Percentiles rank a stretch among this genome's conserved stretches.
Evolutionary conservation across 1,284 basidiomycete species (phyloP).

Genomic region (Mycena citricolor): DNA sequence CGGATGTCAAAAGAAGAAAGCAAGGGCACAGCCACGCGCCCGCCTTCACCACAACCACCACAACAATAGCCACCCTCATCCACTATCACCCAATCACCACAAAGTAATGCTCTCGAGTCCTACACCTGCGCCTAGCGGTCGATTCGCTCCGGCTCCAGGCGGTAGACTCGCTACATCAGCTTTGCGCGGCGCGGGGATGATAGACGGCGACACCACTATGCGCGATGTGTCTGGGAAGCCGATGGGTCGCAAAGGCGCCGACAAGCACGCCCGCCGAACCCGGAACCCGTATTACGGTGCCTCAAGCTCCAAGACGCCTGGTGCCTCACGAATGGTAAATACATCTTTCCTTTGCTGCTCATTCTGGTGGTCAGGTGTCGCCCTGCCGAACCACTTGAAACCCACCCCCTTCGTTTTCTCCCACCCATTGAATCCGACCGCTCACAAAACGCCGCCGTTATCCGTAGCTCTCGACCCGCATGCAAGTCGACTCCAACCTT

Average conservation of each 20-base stretch:
- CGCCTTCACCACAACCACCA: too few species aligned
- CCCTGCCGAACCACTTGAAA: conserved; percentile 32
- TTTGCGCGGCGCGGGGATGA: conserved; percentile 60
- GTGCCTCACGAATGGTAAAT: conserved; percentile 65
- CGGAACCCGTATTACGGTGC: conserved; percentile 60
- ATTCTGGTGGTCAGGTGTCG: conserved; percentile 34
- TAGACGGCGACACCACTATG: conserved; percentile 72
- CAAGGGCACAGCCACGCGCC: too few species aligned
- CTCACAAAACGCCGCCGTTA: conserved; percentile 36
- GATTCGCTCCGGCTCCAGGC: too few species aligned
- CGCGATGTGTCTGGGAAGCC: conserved; percentile 64
- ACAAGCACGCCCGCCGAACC: conserved; percentile 57
- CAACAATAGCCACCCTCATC: too few species aligned
- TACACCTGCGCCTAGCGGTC: conserved; percentile 49
- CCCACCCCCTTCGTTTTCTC: conserved; percentile 37
- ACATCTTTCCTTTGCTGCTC: conserved; percentile 38
- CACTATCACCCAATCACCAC: too few species aligned
- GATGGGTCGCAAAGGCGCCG: conserved; percentile 63
- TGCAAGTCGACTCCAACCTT: conserved; percentile 34
- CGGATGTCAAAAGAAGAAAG: too few species aligned
- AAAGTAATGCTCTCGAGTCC: conserved; percentile 24
- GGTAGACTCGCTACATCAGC: conserved; percentile 60
- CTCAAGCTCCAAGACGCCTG: conserved; percentile 40
- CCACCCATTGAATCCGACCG: conserved; percentile 29
- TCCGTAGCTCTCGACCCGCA: conserved; percentile 38